phyloP scores from a whole-genome alignment of 129 eudicot species.

The Pseudognaphalium luteoalbum region DNA sequence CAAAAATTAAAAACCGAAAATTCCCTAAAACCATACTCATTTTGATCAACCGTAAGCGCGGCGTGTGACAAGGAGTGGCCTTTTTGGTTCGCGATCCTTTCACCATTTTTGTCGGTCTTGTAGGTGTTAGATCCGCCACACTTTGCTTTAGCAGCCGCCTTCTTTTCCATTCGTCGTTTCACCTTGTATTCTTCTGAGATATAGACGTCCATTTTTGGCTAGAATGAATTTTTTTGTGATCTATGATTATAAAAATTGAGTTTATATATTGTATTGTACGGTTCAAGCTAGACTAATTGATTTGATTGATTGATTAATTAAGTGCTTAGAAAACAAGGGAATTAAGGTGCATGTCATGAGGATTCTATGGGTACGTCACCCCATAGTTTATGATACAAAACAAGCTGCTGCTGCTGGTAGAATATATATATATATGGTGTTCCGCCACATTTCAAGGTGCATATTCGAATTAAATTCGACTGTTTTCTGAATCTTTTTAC shows the following conservation, averaged over 20 bases:
- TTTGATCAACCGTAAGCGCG: conserved; percentile 16
- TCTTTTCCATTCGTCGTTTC: conserved; percentile 44
- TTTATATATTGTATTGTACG: not conserved
- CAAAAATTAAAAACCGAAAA: conserved; percentile 20
- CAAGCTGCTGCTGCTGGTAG: conserved; percentile 32
- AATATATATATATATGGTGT: no score
- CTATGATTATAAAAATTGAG: not conserved
- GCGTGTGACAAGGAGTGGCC: not conserved
- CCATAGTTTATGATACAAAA: conserved; percentile 33
- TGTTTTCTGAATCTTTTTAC: not conserved
- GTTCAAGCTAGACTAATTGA: not conserved
- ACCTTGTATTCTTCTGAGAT: conserved; percentile 46
- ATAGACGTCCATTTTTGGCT: conserved; percentile 37
- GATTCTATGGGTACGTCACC: conserved; percentile 30
- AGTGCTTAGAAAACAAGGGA: conserved; percentile 1
- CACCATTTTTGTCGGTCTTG: conserved; percentile 6
- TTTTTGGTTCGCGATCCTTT: conserved; percentile 11
- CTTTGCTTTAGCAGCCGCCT: conserved; percentile 20
- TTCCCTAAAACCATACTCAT: conserved; percentile 18
- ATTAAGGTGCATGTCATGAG: not conserved
- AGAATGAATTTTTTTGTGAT: not conserved
- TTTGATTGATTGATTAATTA: no score
- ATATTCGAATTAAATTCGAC: not conserved
- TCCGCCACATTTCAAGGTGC: not conserved
- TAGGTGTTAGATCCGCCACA: not conserved